Base-by-base conservation (phyloP, 306 rosid species). In the Vicia faba region DNA sequence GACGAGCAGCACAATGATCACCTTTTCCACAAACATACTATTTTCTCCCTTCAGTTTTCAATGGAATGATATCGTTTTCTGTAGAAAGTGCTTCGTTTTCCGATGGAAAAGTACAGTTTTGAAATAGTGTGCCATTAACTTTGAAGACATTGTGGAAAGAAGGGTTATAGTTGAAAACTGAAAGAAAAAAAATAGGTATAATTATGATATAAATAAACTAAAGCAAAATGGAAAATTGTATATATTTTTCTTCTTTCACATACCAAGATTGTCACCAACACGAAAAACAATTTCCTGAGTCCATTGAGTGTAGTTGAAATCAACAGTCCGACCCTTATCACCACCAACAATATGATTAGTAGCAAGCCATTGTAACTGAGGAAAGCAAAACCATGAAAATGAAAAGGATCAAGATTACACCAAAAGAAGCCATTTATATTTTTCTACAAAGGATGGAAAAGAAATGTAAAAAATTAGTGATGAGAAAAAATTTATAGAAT, bases 341-440 rank as follows among this genome's bases (percentile, higher is more conserved):
- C n/a, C n/a, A n/a, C n/a, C 2, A 46, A 5, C n/a, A 1, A 13
- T 0, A 61, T 48, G 20, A 38, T 79, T 84, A 48, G 67, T 39
- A n/a, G n/a, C n/a, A n/a, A 3, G 86, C 89, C 55, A 63, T 41
- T 0, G 77, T 82, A 29, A 76, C 35, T 2, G 84, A 66, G 9
- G 77, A 78, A 76, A 81, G 54, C 73, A 81, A 9, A 39, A 76
- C 33, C 75, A 73, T 51, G 13, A 69, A 68, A 63, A 73, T 38
- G 13, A 76, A 69, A 23, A 81, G 20, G 56, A 72, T 46, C 11
- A 46, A 64, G 12, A 29, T 56, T 20, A 61, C 1, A 26, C 57
- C 49, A 67, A 46, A 14, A 50, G 26, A 64, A 60, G 84, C 85
- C 96, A 60, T 85, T 64, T 68, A 31, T 3, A 28, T 28, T 1